Percentiles rank a stretch among this genome's conserved stretches.
These are phyloP conservation scores for Trichoderma sp. DNA, from an alignment of 2,329 filamentous ascomycete genomes.

Conservation along the genomic window DNA sequence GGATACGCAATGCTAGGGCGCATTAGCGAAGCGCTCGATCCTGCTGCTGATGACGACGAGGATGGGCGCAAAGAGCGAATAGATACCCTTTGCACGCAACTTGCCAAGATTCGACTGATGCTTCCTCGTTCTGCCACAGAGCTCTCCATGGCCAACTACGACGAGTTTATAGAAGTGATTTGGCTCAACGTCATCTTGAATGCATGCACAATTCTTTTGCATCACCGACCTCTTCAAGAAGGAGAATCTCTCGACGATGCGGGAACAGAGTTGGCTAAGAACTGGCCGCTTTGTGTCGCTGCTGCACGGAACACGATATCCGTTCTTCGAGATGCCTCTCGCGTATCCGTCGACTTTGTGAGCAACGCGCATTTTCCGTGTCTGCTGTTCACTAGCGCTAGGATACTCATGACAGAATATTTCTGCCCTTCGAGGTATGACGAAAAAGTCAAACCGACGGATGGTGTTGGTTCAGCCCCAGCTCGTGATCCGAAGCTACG, in stretches of 20 bases:
- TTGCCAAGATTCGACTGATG: conserved; percentile 26
- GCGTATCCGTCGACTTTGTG: conserved; percentile 20
- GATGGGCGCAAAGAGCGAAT: conserved; percentile 11
- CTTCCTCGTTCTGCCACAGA: conserved; percentile 27
- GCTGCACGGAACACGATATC: conserved; percentile 24
- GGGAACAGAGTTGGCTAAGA: conserved; percentile 17
- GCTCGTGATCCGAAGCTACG: conserved; percentile 22
- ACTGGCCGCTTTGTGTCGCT: conserved; percentile 29
- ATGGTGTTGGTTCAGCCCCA: neutral
- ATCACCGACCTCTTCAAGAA: conserved; percentile 24
- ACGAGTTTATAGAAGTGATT: conserved; percentile 23
- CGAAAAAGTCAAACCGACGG: neutral
- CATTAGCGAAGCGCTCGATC: conserved; percentile 25
- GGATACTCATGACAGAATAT: conserved; percentile 27
- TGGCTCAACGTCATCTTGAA: conserved; percentile 27
- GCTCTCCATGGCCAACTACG: conserved; percentile 23
- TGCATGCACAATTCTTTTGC: conserved; percentile 25
- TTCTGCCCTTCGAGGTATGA: conserved; percentile 13
- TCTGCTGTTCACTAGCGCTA: conserved; percentile 23
- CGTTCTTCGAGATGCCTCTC: conserved; percentile 24
- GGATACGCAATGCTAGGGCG: conserved; percentile 26
- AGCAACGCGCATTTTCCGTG: conserved; percentile 25
- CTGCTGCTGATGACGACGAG: conserved; percentile 19
- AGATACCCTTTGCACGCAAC: conserved; percentile 22
- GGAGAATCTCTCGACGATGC: conserved; percentile 15